Evolutionary conservation across 148 eudicot genomes (phyloP).

Genomic region (Talinum fruticosum): DNA sequence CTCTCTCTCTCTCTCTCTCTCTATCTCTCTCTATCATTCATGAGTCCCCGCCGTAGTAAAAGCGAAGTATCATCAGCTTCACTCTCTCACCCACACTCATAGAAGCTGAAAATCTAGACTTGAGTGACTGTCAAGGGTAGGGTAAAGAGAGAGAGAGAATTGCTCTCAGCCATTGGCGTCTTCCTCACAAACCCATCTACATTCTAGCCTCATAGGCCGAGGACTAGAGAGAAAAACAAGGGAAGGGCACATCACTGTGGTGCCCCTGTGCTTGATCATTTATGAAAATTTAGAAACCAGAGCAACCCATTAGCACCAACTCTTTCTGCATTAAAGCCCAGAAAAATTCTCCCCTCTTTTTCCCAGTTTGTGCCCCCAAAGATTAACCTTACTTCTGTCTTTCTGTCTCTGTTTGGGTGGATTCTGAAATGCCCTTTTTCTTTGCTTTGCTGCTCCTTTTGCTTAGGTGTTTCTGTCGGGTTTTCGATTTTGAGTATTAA

Average conservation of each 20-base stretch:
- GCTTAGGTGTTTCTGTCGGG: not conserved
- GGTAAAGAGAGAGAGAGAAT: not conserved
- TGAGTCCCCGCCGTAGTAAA: slow-evolving; percentile 4
- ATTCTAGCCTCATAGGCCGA: slow-evolving; percentile 18
- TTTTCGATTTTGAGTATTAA: not conserved
- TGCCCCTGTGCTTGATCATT: not conserved
- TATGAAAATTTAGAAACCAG: not conserved
- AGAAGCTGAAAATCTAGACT: not conserved
- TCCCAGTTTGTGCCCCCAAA: not conserved
- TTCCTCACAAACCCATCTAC: slow-evolving; percentile 12
- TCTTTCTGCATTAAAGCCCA: slow-evolving; percentile 5
- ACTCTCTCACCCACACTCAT: slow-evolving; percentile 14
- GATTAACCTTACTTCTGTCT: too few species aligned
- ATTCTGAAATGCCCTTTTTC: not conserved
- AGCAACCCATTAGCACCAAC: not conserved
- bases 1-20: not conserved
- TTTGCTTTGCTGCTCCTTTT: not conserved
- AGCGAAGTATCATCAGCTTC: slow-evolving; percentile 26
- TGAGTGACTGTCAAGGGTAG: not conserved
- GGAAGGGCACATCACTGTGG: not conserved
- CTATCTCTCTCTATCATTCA: not conserved
- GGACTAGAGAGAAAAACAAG: too few species aligned
- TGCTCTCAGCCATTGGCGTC: not conserved
- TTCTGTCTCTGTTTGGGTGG: too few species aligned
- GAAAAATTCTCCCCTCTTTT: not conserved